These are phyloP conservation scores for Corylus heterophylla DNA, from an alignment of 306 rosid genomes.

Conservation along the genomic window DNA sequence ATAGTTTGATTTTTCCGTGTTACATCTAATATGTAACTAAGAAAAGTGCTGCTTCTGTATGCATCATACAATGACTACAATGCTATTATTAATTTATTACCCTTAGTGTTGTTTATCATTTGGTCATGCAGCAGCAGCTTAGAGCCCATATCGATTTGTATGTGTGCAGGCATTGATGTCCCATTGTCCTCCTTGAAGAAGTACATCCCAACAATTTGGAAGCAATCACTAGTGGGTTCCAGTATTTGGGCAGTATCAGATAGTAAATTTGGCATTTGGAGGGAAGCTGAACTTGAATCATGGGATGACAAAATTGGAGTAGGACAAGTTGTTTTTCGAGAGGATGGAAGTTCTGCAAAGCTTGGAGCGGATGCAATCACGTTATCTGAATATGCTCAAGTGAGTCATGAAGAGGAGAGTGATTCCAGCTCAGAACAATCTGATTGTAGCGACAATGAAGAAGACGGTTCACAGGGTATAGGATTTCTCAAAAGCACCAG, in stretches of 20 bases:
- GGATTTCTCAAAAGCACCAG: conserved; percentile 77
- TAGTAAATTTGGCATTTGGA: conserved; percentile 66
- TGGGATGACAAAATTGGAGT: conserved; percentile 67
- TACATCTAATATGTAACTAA: background rate
- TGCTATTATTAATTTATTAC: no score
- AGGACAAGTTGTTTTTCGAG: conserved; percentile 83
- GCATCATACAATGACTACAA: background rate
- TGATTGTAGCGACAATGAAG: conserved; percentile 69
- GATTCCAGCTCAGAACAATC: conserved; percentile 61
- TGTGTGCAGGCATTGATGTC: conserved; percentile 69
- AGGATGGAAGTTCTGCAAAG: conserved; percentile 72
- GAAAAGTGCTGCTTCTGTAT: background rate
- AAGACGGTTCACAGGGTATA: conserved; percentile 60
- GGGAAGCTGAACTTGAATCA: conserved; percentile 86
- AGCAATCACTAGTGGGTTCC: conserved; percentile 71
- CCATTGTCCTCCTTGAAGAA: conserved; percentile 66
- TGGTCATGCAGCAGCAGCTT: conserved; percentile 5
- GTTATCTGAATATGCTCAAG: conserved; percentile 67
- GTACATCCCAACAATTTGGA: conserved; percentile 73
- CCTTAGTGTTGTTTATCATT: background rate
- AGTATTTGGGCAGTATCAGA: conserved; percentile 75
- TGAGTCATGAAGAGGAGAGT: conserved; percentile 49
- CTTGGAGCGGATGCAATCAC: conserved; percentile 62
- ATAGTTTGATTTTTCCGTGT: background rate
- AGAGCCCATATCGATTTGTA: conserved; percentile 11